Conservation (phyloP, 1,284 basidiomycete genomes). For the Termitomyces sp. region DNA sequence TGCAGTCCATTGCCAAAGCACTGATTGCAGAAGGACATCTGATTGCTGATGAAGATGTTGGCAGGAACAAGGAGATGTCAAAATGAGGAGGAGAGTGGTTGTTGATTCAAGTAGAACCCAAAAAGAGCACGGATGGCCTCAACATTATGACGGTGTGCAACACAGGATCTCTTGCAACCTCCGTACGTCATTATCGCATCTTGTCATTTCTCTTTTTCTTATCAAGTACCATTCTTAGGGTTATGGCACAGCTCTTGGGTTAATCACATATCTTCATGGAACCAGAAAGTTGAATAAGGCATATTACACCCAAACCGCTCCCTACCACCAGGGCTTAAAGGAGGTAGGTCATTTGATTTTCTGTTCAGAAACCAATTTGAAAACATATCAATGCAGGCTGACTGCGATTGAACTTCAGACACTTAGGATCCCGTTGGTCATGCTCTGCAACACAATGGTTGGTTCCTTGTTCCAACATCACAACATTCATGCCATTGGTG, state of each 20-base stretch:
- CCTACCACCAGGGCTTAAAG: conserved; percentile 93
- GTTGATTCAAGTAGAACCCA: conserved; percentile 45
- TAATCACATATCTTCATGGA: conserved; percentile 85
- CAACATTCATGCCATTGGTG: conserved; percentile 82
- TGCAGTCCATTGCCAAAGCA: conserved; percentile 46
- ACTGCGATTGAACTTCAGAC: conserved; percentile 85
- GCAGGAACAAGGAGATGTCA: conserved; percentile 78
- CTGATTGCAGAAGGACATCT: conserved; percentile 60
- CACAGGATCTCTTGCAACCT: conserved; percentile 88
- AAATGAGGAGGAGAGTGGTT: conserved; percentile 84
- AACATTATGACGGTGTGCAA: conserved; percentile 94
- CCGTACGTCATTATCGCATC: conserved; percentile 47
- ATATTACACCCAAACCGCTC: conserved; percentile 88
- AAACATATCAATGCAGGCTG: conserved; percentile 41
- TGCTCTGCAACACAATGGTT: conserved; percentile 95
- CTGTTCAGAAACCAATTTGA: neutral
- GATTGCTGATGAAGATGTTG: conserved; percentile 81
- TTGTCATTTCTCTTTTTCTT: conserved; percentile 1
- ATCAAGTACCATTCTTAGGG: conserved; percentile 51
- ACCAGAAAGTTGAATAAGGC: conserved; percentile 71
- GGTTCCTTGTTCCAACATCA: conserved; percentile 87
- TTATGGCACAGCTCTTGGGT: conserved; percentile 89
- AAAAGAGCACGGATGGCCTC: conserved; percentile 48
- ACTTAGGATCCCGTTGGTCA: conserved; percentile 78
- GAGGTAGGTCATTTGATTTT: conserved; percentile 36